Base-by-base conservation (phyloP, 306 rosid species). In the Inga oerstediana region DNA sequence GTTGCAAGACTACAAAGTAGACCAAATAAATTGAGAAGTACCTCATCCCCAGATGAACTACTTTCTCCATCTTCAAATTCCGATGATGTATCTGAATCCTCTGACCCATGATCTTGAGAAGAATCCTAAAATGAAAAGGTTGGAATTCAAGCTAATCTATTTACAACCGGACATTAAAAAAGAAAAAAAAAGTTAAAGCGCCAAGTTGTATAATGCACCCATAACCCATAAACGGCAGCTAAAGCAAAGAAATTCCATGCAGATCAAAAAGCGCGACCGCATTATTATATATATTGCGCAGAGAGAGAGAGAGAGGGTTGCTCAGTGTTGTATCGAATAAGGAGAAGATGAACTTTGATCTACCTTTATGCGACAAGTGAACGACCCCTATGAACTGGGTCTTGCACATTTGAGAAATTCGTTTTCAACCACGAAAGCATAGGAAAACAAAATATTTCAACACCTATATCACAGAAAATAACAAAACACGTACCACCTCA, bases 111-210 rank as follows among this genome's bases (percentile, higher is more conserved):
- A 41, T 73, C 82, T 56, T 61, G 74, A 52, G 85, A 83, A 77
- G 75, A 87, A 79, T 72, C 84, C 85, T 84, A 78, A 70, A 75
- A 84, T 3, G 76, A 62, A 61, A 74, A 51, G 8, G 20, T 22
- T 22, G 13, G 19, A 11, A 8, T n/a, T 43, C 75, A 71, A 71
- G 11, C 75, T 43, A 43, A 12, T 71, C 54, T 44, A 22, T 5
- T 12, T 20, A 44, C 35, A 11, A 2, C 17, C 15, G 8, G 12
- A 43, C 8, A 43, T 20, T 27, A 27, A 27, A 27, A 27, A 27
- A 0, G 30, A n/a, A 70, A 52, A 52, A 17, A 15, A 8, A 58
- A 2, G 3, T n/a, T 20, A 20, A 20, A n/a, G 64, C 64, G 12
- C 27, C 64, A 58, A n/a, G 4, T 56, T 7, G 64, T 1, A 56